phyloP scores from a whole-genome alignment of 2,329 filamentous ascomycete species.

The Blumeriella jaapii region DNA sequence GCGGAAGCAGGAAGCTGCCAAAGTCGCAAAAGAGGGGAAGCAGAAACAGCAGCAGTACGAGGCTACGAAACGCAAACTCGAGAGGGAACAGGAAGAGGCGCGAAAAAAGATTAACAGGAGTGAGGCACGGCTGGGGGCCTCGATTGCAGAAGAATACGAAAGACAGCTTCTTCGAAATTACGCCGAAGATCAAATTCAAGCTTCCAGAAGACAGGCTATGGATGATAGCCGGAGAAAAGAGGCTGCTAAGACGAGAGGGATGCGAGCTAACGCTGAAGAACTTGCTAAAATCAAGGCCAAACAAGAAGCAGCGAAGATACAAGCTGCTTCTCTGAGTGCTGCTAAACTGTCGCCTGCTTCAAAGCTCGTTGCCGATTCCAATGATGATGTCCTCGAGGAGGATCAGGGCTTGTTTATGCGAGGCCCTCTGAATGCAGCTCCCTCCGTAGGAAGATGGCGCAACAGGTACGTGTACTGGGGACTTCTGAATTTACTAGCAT shows the following conservation, averaged over 20 bases:
- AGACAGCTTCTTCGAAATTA: slow-evolving; percentile 6
- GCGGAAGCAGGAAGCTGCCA: slow-evolving; percentile 2
- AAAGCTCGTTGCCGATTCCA: slow-evolving; percentile 1
- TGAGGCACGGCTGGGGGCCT: slow-evolving; percentile 4
- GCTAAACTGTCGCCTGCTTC: slow-evolving; percentile 4
- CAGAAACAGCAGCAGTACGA: neutral
- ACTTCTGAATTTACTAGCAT: no score
- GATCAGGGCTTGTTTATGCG: no score
- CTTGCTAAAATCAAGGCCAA: slow-evolving; percentile 10
- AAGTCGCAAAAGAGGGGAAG: neutral
- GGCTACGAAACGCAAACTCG: slow-evolving; percentile 1
- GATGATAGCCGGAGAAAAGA: slow-evolving; percentile 4
- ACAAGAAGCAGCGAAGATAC: slow-evolving; percentile 12
- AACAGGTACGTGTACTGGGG: no score
- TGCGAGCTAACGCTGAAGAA: slow-evolving; percentile 6
- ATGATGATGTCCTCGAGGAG: neutral
- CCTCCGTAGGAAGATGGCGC: no score
- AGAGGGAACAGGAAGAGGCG: slow-evolving; percentile 4
- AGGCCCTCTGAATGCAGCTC: no score
- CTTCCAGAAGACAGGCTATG: slow-evolving; percentile 5
- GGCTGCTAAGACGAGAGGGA: slow-evolving; percentile 1
- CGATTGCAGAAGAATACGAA: slow-evolving; percentile 5
- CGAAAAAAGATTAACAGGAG: slow-evolving; percentile 5
- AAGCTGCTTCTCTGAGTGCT: slow-evolving; percentile 10
- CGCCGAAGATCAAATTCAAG: slow-evolving; percentile 5